Conservation (phyloP, 805 yeast species). For the Candida tibetensis region DNA sequence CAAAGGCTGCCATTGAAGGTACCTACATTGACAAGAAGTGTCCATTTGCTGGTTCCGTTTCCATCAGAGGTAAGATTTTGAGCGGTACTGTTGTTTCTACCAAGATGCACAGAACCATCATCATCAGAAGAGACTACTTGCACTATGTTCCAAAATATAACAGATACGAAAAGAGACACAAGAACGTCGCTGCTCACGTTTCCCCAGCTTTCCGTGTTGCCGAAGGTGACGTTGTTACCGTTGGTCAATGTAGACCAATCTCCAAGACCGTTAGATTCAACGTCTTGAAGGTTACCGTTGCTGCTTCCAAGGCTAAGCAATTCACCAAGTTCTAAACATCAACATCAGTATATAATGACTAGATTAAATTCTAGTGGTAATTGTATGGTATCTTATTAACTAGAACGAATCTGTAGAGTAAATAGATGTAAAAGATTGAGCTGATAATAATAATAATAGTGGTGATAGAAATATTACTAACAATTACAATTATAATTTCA, state of each 20-base stretch:
- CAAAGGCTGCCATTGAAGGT: conserved; percentile 97
- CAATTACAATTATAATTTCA: no score
- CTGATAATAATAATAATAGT: no score
- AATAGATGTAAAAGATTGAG: not conserved
- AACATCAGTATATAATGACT: conserved; percentile 1
- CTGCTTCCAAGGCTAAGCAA: conserved; percentile 88
- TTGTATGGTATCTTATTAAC: not conserved
- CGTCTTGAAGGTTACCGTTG: conserved; percentile 92
- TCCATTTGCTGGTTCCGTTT: conserved; percentile 95
- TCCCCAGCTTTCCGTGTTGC: conserved; percentile 99
- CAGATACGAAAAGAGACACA: conserved; percentile 99
- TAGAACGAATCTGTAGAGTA: no score
- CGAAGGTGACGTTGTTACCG: conserved; percentile 98
- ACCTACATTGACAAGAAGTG: conserved; percentile 99
- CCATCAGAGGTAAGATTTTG: conserved; percentile 99
- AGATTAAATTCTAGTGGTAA: not conserved
- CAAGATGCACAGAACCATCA: conserved; percentile 99
- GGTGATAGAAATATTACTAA: no score
- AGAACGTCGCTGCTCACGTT: conserved; percentile 99
- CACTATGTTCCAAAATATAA: conserved; percentile 99
- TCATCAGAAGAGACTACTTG: conserved; percentile 99
- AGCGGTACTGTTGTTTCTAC: conserved; percentile 99
- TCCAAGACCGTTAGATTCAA: conserved; percentile 99
- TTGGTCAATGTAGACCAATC: conserved; percentile 99
- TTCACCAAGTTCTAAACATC: conserved; percentile 86